Percentiles rank a stretch among this genome's conserved stretches.
Evolutionary conservation across 257 asterid genomes (phyloP).

Genomic region (Handroanthus guayacan): DNA sequence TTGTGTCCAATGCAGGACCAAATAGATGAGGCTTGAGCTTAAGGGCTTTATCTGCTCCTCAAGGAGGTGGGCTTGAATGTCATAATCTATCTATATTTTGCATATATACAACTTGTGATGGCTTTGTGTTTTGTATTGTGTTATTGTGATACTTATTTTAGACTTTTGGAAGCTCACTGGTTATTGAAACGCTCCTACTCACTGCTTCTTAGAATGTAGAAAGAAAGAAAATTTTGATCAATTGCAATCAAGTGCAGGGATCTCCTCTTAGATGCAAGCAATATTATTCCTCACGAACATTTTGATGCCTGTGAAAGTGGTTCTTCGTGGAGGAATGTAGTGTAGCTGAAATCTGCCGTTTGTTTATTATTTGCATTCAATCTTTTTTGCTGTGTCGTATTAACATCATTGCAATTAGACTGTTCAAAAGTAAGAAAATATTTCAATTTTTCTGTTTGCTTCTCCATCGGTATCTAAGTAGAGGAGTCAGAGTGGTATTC

Average conservation of each 20-base stretch:
- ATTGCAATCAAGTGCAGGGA: slow-evolving; percentile 5
- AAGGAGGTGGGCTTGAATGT: slow-evolving; percentile 54
- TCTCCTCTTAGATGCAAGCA: neutral
- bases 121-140: slow-evolving; percentile 33
- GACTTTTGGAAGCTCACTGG: slow-evolving; percentile 29
- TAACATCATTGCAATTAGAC: neutral
- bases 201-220: slow-evolving; percentile 23
- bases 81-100: slow-evolving; percentile 48
- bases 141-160: slow-evolving; percentile 30
- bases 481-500: neutral
- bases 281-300: neutral
- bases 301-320: neutral
- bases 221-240: neutral
- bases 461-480: neutral
- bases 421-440: neutral
- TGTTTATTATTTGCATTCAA: neutral
- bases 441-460: neutral
- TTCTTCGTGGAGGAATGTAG: neutral
- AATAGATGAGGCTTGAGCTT: slow-evolving; percentile 52
- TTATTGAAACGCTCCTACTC: slow-evolving; percentile 12
- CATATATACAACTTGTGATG: slow-evolving; percentile 39
- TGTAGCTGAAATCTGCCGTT: neutral
- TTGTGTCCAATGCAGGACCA: slow-evolving; percentile 53
- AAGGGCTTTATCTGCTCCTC: slow-evolving; percentile 40
- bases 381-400: neutral